Evolutionary conservation across 176 grass and related monocot species (phyloP).

Genomic region (Thinopyrum elongatum): DNA sequence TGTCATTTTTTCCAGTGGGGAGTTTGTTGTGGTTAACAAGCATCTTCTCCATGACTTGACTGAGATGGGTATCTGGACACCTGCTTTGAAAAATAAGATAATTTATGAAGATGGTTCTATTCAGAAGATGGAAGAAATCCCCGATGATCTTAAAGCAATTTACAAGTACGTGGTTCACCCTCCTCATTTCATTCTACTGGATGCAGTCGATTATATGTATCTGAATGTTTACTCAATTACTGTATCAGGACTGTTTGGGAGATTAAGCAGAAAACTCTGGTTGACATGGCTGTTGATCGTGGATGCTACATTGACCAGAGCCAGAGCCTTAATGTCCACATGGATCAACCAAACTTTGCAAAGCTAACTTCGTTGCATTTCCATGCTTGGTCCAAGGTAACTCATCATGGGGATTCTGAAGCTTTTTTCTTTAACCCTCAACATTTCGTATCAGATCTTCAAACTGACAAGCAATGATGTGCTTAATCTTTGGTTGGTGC

Average conservation of each 20-base stretch:
- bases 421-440: neutral
- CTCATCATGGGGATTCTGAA: neutral
- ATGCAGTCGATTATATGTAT: neutral
- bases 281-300: constrained; percentile 97
- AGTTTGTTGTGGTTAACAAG: constrained; percentile 99
- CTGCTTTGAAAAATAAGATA: constrained; percentile 83
- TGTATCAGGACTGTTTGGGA: constrained; percentile 91
- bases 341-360: constrained; percentile 95
- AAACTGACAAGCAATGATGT: neutral
- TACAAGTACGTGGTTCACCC: constrained; percentile 66
- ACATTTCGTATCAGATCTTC: neutral
- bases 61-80: constrained; percentile 93
- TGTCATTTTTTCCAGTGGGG: constrained; percentile 55
- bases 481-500: constrained; percentile 4
- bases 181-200: neutral
- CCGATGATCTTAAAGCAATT: constrained; percentile 87
- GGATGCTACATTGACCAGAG: constrained; percentile 98
- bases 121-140: constrained; percentile 75
- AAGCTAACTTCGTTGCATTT: constrained; percentile 96
- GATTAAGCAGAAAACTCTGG: constrained; percentile 98
- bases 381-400: constrained; percentile 97
- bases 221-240: constrained; percentile 10
- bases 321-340: constrained; percentile 97
- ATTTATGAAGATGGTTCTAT: constrained; percentile 95
- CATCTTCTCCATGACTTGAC: constrained; percentile 97